A percentile compares a stretch with the other conserved stretches of the same genome.
These are phyloP conservation scores for Cubamyces sp. DNA, from an alignment of 768 basidiomycete species.

Conservation along the genomic window DNA sequence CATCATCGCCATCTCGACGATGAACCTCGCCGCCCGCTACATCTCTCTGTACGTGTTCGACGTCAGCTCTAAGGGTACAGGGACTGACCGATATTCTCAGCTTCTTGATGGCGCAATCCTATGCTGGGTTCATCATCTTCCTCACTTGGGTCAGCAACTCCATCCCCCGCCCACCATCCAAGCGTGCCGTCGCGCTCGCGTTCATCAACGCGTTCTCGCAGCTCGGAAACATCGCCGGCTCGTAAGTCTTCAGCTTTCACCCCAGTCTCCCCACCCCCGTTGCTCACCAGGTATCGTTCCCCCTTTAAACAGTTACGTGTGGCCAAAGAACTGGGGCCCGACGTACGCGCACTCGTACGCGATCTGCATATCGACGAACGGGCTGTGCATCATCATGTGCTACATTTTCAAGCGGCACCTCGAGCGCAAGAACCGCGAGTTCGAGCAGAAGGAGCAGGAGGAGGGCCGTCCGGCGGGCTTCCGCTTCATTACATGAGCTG, in stretches of 20 bases:
- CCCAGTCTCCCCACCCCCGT: slow-evolving; percentile 33
- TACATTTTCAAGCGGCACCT: slow-evolving; percentile 39
- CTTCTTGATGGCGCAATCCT: slow-evolving; percentile 78
- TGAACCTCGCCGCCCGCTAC: slow-evolving; percentile 66
- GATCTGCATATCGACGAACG: slow-evolving; percentile 68
- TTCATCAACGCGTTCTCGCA: slow-evolving; percentile 82
- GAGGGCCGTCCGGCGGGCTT: slow-evolving; percentile 42
- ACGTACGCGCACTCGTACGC: slow-evolving; percentile 71
- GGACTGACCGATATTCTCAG: slow-evolving; percentile 39
- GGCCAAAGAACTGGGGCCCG: slow-evolving; percentile 72
- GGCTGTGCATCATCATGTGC: slow-evolving; percentile 44
- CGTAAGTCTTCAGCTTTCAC: slow-evolving; percentile 45
- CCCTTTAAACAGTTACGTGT: slow-evolving; percentile 53
- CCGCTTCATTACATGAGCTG: slow-evolving; percentile 43
- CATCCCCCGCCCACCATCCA: slow-evolving; percentile 81
- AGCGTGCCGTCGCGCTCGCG: slow-evolving; percentile 86
- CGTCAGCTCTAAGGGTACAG: too few relatives aligned
- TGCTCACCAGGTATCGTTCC: slow-evolving; percentile 5
- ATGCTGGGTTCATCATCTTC: slow-evolving; percentile 72
- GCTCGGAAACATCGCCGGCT: slow-evolving; percentile 83
- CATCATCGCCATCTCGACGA: slow-evolving; percentile 63
- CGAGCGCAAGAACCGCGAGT: slow-evolving; percentile 33
- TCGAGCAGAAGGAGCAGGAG: slow-evolving; percentile 45
- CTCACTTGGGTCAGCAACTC: slow-evolving; percentile 56
- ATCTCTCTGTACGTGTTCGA: slow-evolving; percentile 54